Percentiles rank a stretch among this genome's conserved stretches.
Evolutionary conservation across 306 rosid genomes (phyloP).

Genomic region (Hippophae gyantsensis): DNA sequence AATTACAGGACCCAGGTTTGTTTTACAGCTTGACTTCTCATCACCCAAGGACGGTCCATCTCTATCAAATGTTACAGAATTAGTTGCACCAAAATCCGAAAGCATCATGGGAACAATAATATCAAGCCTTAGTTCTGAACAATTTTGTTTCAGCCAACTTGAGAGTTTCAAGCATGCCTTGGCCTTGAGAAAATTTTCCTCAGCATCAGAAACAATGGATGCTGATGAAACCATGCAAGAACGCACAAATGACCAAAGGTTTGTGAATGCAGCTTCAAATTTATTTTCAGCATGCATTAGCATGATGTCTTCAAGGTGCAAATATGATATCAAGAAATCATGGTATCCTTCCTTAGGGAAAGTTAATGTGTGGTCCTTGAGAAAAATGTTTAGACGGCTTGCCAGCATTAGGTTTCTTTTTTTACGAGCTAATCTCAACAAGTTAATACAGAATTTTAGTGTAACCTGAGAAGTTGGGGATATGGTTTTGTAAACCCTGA

Average conservation of each 20-base stretch:
- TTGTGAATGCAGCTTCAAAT: constrained; percentile 72
- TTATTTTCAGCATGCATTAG: constrained; percentile 70
- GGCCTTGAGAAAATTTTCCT: constrained; percentile 64
- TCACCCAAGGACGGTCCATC: constrained; percentile 21
- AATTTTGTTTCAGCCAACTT: constrained; percentile 57
- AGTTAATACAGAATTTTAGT: constrained; percentile 58
- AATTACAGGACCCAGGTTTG: constrained; percentile 33
- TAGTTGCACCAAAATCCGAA: constrained; percentile 42
- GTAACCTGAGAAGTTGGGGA: constrained; percentile 57
- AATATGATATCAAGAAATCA: constrained; percentile 45
- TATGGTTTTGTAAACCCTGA: constrained; percentile 69
- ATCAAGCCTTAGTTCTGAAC: constrained; percentile 43
- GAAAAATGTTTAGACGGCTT: constrained; percentile 49
- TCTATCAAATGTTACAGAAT: constrained; percentile 28
- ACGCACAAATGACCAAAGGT: constrained; percentile 71
- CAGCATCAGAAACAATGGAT: constrained; percentile 30
- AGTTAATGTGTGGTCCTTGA: constrained; percentile 40
- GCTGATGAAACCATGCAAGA: constrained; percentile 58
- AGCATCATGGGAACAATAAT: constrained; percentile 44
- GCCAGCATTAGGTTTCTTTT: constrained; percentile 63
- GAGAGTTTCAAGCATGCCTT: constrained; percentile 88
- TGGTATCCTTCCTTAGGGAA: constrained; percentile 42
- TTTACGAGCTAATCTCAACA: constrained; percentile 68
- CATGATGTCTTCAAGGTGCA: constrained; percentile 74
- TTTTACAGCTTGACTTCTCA: constrained; percentile 23